Percentiles rank a stretch among this genome's conserved stretches.
These are phyloP conservation scores for Myxozyma nipponensis DNA, from an alignment of 805 yeast species.

Conservation along the genomic window DNA sequence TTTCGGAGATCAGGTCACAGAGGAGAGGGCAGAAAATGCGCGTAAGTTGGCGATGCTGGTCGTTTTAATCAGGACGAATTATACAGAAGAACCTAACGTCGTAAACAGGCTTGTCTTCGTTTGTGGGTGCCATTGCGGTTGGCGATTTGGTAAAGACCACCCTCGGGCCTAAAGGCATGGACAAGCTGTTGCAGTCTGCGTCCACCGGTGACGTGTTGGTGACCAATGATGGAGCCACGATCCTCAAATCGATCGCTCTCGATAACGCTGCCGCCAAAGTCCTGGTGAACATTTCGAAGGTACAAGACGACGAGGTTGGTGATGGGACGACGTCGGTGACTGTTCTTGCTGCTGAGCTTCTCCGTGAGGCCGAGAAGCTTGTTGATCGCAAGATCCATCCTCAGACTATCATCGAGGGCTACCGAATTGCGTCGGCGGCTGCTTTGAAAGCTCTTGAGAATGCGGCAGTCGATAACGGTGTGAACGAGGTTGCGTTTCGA, in stretches of 20 bases:
- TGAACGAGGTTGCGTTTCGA: conserved; percentile 56
- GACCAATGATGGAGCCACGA: conserved; percentile 98
- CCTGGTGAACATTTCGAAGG: conserved; percentile 87
- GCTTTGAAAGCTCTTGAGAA: conserved; percentile 76
- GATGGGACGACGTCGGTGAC: conserved; percentile 98
- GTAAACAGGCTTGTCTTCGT: conserved; percentile 61
- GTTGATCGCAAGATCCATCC: conserved; percentile 95
- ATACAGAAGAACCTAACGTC: not conserved
- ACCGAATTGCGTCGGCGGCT: conserved; percentile 79
- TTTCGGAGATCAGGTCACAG: conserved; percentile 95
- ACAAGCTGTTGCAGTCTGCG: conserved; percentile 84
- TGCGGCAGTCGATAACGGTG: conserved; percentile 70
- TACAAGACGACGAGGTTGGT: conserved; percentile 97
- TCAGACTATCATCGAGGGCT: conserved; percentile 95
- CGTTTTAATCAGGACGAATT: not conserved
- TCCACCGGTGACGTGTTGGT: conserved; percentile 73
- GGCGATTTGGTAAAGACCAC: conserved; percentile 95
- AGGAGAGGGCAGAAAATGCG: conserved; percentile 97
- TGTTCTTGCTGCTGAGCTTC: conserved; percentile 86
- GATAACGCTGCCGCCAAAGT: conserved; percentile 98
- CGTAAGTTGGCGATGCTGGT: conserved; percentile 43
- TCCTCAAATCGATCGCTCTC: conserved; percentile 85
- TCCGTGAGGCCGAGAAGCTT: conserved; percentile 91
- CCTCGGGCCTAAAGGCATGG: conserved; percentile 99
- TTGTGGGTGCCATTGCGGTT: conserved; percentile 98